Conservation (phyloP, 495 filamentous ascomycete species). For the Durotheca rogersii region DNA sequence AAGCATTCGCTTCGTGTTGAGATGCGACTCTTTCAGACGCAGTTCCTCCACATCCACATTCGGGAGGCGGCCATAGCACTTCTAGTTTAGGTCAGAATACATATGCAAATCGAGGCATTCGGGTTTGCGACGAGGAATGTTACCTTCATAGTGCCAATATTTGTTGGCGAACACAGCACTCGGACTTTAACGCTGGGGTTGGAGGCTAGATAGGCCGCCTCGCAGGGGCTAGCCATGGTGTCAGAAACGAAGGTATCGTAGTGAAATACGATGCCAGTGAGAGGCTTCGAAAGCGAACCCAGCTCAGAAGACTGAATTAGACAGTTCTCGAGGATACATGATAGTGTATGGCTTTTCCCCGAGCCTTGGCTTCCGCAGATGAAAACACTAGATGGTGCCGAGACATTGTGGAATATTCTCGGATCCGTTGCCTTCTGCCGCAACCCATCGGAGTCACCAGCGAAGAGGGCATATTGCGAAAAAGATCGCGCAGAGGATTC, state of each 20-base stretch:
- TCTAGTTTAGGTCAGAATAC: conserved; percentile 37
- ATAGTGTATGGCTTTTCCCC: conserved; percentile 73
- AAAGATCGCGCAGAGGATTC: not conserved
- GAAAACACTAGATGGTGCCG: conserved; percentile 67
- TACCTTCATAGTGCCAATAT: conserved; percentile 50
- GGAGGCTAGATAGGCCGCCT: conserved; percentile 66
- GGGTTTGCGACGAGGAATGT: too few species aligned
- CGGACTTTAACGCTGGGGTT: conserved; percentile 54
- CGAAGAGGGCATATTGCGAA: not conserved
- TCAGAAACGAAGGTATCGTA: conserved; percentile 63
- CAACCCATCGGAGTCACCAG: not conserved
- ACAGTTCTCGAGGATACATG: conserved; percentile 68
- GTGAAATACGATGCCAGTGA: conserved; percentile 68
- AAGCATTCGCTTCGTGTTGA: conserved; percentile 65
- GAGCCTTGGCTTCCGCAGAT: conserved; percentile 77
- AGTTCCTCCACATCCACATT: conserved; percentile 55
- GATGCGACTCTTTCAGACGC: conserved; percentile 56
- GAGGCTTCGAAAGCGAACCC: conserved; percentile 46
- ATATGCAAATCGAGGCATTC: conserved; percentile 19
- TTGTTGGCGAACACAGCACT: conserved; percentile 65
- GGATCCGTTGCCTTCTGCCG: not conserved
- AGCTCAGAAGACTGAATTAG: conserved; percentile 43
- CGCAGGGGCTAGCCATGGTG: conserved; percentile 58
- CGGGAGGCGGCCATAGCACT: conserved; percentile 29
- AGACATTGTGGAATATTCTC: conserved; percentile 53